Percentiles rank a stretch among this genome's conserved stretches.
Conservation (phyloP, 1,284 basidiomycete species). For the Austroboletus novae-zelandiae region DNA sequence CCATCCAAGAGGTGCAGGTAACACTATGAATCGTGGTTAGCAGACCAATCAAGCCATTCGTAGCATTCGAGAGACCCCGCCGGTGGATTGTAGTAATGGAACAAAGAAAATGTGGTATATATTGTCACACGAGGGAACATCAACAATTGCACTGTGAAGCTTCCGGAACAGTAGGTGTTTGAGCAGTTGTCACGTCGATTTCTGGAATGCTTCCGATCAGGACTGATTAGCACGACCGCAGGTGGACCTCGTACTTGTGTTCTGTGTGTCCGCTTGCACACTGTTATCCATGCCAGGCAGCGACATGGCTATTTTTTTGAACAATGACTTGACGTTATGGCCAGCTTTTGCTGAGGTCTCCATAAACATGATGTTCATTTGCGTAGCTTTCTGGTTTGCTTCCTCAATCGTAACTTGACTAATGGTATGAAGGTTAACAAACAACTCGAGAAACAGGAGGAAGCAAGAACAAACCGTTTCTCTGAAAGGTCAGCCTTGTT, state of each 20-base stretch:
- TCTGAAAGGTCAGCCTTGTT: slow-evolving; percentile 98
- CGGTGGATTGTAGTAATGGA: slow-evolving; percentile 9
- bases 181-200: slow-evolving; percentile 77
- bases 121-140: slow-evolving; percentile 20
- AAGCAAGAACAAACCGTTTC: slow-evolving; percentile 62
- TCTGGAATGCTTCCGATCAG: slow-evolving; percentile 43
- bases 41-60: slow-evolving; percentile 2
- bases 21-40: slow-evolving; percentile 93
- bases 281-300: slow-evolving; percentile 95
- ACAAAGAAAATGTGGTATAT: slow-evolving; percentile 32
- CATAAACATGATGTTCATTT: slow-evolving; percentile 97
- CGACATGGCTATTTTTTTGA: slow-evolving; percentile 99
- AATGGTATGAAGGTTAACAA: slow-evolving; percentile 10
- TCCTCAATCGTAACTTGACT: slow-evolving; percentile 99
- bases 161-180: slow-evolving; percentile 65
- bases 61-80: slow-evolving; percentile 8
- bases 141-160: slow-evolving; percentile 77
- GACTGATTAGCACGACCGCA: background rate
- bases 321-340: slow-evolving; percentile 98
- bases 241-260: slow-evolving; percentile 57
- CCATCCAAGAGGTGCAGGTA: slow-evolving; percentile 83
- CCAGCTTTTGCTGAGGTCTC: slow-evolving; percentile 99
- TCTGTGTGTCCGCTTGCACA: slow-evolving; percentile 62
- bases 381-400: slow-evolving; percentile 90
- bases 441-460: slow-evolving; percentile 8